These are phyloP conservation scores for Boletus eberwhitei DNA, from an alignment of 768 basidiomycete species.

Conservation along the genomic window DNA sequence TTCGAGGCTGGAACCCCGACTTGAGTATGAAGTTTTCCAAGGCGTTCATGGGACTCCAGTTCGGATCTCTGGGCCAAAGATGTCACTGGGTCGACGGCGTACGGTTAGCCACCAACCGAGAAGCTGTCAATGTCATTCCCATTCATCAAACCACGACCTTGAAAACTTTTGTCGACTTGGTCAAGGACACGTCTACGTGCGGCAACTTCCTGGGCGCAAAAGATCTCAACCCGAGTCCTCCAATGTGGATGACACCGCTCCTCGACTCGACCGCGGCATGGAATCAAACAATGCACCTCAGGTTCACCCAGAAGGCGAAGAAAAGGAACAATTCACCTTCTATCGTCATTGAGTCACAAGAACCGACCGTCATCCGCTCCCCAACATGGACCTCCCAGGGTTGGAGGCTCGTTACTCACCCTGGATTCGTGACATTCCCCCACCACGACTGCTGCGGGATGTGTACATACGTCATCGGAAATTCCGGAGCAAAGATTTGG, in stretches of 20 bases:
- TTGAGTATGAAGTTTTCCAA: too few species aligned
- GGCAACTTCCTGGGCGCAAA: background rate
- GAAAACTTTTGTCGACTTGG: background rate
- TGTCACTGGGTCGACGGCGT: too few species aligned
- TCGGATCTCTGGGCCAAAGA: too few species aligned
- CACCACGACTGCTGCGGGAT: conserved; percentile 7
- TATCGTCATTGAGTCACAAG: background rate
- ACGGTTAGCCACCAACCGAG: too few species aligned
- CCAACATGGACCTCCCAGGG: background rate
- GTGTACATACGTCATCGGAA: background rate
- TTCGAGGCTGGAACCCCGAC: too few species aligned
- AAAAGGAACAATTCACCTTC: background rate
- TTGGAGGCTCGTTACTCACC: background rate
- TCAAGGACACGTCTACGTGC: background rate
- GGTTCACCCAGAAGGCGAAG: background rate
- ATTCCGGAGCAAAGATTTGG: background rate
- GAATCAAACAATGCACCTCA: background rate
- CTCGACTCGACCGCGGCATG: background rate
- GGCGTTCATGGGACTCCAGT: too few species aligned
- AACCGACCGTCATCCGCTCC: background rate
- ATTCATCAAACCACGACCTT: background rate
- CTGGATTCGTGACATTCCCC: background rate
- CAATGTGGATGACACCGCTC: background rate
- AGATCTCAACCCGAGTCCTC: background rate
- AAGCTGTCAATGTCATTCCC: too few species aligned